Evolutionary conservation across 371 early-diverging fungal genomes (phyloP).

Genomic region (Cokeromyces recurvatus): DNA sequence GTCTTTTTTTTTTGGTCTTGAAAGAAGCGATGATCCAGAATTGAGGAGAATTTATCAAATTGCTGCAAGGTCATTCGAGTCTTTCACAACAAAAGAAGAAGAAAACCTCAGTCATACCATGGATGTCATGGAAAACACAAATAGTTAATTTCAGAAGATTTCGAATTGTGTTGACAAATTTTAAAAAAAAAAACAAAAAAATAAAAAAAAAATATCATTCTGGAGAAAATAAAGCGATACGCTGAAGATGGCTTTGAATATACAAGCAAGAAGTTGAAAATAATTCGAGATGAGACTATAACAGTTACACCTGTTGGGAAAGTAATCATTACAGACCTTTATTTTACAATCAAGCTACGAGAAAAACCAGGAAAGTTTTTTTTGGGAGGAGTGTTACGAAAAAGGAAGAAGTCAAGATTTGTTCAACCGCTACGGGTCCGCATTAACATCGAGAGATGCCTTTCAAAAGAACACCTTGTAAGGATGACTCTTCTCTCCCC

Average conservation of each 20-base stretch:
- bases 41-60: constrained; percentile 11
- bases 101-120: constrained; percentile 9
- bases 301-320: no score
- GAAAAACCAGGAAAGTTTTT: no score
- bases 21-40: constrained; percentile 16
- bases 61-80: constrained; percentile 10
- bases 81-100: constrained; percentile 14
- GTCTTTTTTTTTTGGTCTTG: constrained; percentile 18
- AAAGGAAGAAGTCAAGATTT: no score
- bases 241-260: constrained; percentile 13
- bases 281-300: no score
- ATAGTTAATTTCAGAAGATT: constrained; percentile 11
- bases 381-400: no score
- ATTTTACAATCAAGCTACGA: no score
- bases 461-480: no score
- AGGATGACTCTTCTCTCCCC: no score
- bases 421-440: no score
- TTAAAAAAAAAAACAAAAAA: no score
- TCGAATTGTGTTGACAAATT: constrained; percentile 8
- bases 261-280: constrained; percentile 5
- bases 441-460: no score
- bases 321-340: no score
- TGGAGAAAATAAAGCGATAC: constrained; percentile 15
- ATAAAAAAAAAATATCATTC: constrained; percentile 1
- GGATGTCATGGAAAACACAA: constrained; percentile 13